Base-by-base conservation (phyloP, 2,329 filamentous ascomycete species). In the Aspergillus persii region DNA sequence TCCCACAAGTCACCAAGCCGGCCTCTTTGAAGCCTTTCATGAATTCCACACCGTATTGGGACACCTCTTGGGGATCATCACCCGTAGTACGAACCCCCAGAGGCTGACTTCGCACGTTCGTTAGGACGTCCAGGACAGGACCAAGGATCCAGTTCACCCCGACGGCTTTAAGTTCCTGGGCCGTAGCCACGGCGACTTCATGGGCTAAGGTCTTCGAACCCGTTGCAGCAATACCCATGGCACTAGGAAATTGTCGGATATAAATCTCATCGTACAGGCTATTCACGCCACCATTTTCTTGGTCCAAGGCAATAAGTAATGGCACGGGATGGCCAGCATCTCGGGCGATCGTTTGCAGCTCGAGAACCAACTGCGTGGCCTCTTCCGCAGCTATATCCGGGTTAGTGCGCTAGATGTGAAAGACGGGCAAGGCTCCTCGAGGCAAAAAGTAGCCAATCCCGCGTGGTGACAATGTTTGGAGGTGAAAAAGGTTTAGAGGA, bases 241-340 rank as follows among this genome's bases (percentile, higher is more conserved):
- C 91, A 70, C 93, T 96, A 8, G 95, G 95, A 67, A 96, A 99
- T 73, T 98, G 95, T 65, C 92, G 92, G 66, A 98, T 94, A 73
- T 93, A 95, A 70, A 95, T 91, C 68, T 96, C 92, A 74, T 98
- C 94, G 70, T 96, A 97, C 2, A 98, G 84, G 77, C 92, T 96
- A 79, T 97, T 98, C 74, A 97, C 94, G 3, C 94, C 93, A 64
- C 95, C 95, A 86, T 99, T 98, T 75, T 99, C 95, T 74, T 99
- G 95, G 72, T 98, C 95, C 41, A 98, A 81, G 44, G 90, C 93
- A 68, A 99, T 97, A 56, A 96, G 82, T 18, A 99, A 80, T 2
- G 95, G 95, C 2, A 94, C 89, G 3, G 90, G 89, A 75, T 98
- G 94, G 23, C 94, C 94, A 60, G 94, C 89, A 76, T 96, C 85